Conservation (phyloP, 2,329 filamentous ascomycete genomes). For the Stachybotrys chartarum region DNA sequence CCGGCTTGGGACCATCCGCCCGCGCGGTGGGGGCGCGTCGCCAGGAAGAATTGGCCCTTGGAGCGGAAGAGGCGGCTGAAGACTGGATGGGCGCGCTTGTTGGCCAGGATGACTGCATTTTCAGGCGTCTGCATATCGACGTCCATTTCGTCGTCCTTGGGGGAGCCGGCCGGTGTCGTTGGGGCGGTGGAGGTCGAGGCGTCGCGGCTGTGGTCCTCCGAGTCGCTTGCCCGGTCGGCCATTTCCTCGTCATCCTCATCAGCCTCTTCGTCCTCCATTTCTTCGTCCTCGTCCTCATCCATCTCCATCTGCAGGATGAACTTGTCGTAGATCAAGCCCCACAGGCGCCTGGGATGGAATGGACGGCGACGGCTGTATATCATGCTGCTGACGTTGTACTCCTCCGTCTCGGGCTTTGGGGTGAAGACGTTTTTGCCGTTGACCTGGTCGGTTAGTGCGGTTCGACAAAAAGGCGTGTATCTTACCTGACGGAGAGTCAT, state of each 20-base stretch:
- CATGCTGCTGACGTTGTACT: conserved; percentile 66
- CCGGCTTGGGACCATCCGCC: conserved; percentile 60
- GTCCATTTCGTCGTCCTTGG: neutral
- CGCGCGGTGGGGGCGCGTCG: conserved; percentile 45
- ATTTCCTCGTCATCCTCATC: conserved; percentile 8
- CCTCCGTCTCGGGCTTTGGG: conserved; percentile 64
- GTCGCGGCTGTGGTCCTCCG: neutral
- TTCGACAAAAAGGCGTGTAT: neutral
- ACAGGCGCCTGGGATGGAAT: conserved; percentile 41
- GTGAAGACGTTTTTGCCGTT: conserved; percentile 46
- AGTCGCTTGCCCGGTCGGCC: neutral
- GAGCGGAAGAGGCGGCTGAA: conserved; percentile 53
- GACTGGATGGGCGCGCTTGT: conserved; percentile 45
- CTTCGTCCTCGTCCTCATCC: conserved; percentile 25
- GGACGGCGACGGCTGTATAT: conserved; percentile 57
- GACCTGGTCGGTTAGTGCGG: conserved; percentile 19
- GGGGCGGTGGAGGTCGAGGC: neutral
- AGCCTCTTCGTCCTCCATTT: conserved; percentile 14
- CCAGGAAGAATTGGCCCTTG: conserved; percentile 55
- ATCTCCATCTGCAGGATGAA: conserved; percentile 44
- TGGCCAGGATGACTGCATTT: conserved; percentile 41
- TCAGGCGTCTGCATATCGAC: conserved; percentile 23
- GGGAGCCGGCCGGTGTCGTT: neutral
- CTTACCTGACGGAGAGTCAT: conserved; percentile 54
- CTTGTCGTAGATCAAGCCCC: conserved; percentile 37